phyloP scores from a whole-genome alignment of 2,329 filamentous ascomycete genomes.

The Curvularia sp. region DNA sequence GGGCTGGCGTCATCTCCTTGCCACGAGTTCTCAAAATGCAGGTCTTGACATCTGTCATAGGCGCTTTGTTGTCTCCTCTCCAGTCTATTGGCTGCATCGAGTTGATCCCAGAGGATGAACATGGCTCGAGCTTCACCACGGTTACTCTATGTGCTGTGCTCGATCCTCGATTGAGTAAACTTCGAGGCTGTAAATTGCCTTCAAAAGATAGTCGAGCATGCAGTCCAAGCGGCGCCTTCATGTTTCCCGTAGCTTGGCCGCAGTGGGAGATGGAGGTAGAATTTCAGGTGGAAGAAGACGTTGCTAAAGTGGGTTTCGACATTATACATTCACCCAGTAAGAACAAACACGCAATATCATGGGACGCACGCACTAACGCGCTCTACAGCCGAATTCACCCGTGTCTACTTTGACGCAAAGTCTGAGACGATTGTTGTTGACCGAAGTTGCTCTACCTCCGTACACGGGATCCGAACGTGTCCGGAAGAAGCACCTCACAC shows the following conservation, averaged over 20 bases:
- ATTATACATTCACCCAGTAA: slow-evolving; percentile 1
- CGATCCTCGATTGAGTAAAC: neutral
- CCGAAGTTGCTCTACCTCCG: neutral
- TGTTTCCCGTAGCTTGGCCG: neutral
- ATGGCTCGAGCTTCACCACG: neutral
- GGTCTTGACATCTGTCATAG: neutral
- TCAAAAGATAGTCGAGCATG: neutral
- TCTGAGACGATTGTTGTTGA: neutral
- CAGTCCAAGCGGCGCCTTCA: neutral
- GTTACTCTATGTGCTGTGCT: neutral
- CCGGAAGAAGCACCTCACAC: neutral
- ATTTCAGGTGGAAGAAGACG: neutral
- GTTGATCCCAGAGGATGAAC: neutral
- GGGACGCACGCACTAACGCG: neutral
- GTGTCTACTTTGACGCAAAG: neutral
- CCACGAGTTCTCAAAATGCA: neutral
- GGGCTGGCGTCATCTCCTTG: neutral
- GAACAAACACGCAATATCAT: neutral
- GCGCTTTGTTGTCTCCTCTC: neutral
- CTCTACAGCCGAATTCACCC: neutral
- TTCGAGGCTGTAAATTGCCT: neutral
- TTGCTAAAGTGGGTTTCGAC: neutral
- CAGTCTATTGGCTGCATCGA: neutral
- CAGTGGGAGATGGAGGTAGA: neutral
- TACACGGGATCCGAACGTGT: neutral